A percentile compares a stretch with the other conserved stretches of the same genome.
These are phyloP conservation scores for Verbena officinalis DNA, from an alignment of 257 asterid genomes.

Conservation along the genomic window DNA sequence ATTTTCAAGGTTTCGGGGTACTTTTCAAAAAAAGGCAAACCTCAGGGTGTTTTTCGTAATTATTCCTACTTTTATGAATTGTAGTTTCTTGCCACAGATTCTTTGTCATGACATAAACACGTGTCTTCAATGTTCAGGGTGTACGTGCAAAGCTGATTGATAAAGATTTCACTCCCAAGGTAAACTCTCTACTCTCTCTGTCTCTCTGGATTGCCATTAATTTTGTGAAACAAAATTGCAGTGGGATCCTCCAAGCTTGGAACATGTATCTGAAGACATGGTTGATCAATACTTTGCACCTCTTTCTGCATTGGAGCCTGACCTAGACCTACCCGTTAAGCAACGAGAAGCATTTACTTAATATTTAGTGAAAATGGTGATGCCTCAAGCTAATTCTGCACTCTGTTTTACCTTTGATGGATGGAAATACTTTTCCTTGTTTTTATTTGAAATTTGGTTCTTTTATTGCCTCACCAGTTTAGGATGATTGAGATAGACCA, in stretches of 20 bases:
- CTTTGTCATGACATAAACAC: constrained; percentile 19
- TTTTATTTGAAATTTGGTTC: not conserved
- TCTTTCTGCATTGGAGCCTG: constrained; percentile 71
- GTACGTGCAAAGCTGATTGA: constrained; percentile 82
- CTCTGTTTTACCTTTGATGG: not conserved
- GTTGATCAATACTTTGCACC: constrained; percentile 77
- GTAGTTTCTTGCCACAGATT: constrained; percentile 1
- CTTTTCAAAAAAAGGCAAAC: too few relatives aligned
- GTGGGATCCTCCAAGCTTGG: constrained; percentile 98
- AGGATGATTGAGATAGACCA: too few relatives aligned
- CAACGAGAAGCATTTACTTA: constrained; percentile 83
- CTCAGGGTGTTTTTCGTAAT: too few relatives aligned
- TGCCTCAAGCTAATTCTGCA: not conserved
- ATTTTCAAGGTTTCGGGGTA: too few relatives aligned
- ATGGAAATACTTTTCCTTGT: not conserved
- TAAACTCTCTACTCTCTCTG: constrained; percentile 23
- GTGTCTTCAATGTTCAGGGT: constrained; percentile 54
- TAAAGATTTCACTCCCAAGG: constrained; percentile 85
- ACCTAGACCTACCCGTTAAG: constrained; percentile 75
- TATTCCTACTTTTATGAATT: constrained; percentile 2
- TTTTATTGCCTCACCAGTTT: too few relatives aligned
- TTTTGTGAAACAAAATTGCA: constrained; percentile 44
- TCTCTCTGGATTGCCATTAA: not conserved
- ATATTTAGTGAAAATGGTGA: constrained; percentile 1
- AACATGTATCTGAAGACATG: constrained; percentile 81